Evolutionary conservation across 371 early-diverging fungal species (phyloP).

Genomic region (Mortierella sp.): DNA sequence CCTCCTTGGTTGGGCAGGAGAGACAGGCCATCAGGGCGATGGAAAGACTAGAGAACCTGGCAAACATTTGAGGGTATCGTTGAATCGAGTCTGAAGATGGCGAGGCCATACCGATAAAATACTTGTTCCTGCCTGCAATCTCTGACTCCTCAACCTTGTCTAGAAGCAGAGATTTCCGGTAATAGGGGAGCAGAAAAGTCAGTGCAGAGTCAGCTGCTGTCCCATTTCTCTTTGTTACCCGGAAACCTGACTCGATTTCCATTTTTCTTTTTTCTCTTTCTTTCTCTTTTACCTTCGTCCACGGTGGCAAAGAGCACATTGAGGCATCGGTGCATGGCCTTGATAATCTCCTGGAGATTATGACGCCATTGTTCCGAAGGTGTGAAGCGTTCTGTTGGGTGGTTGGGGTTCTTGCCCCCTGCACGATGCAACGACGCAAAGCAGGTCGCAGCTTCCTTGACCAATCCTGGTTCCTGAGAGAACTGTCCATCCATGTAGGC

Average conservation of each 20-base stretch:
- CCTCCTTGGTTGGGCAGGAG: slow-evolving; percentile 45
- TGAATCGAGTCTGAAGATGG: slow-evolving; percentile 28
- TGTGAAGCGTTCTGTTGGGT: slow-evolving; percentile 45
- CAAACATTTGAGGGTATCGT: slow-evolving; percentile 45
- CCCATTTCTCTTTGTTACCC: no score
- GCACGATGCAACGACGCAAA: slow-evolving; percentile 57
- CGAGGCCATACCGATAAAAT: slow-evolving; percentile 24
- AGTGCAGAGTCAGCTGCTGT: no score
- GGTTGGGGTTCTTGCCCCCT: slow-evolving; percentile 56
- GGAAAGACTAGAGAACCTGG: slow-evolving; percentile 33
- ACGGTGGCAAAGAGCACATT: slow-evolving; percentile 64
- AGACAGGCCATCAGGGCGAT: slow-evolving; percentile 38
- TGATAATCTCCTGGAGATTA: slow-evolving; percentile 57
- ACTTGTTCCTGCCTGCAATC: slow-evolving; percentile 38
- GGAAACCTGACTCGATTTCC: no score
- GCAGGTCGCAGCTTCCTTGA: slow-evolving; percentile 57
- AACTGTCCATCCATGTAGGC: slow-evolving; percentile 60
- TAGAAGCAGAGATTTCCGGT: no score
- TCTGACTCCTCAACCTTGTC: slow-evolving; percentile 39
- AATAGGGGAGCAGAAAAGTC: neutral
- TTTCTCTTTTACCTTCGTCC: slow-evolving; percentile 62
- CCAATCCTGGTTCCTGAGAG: slow-evolving; percentile 47
- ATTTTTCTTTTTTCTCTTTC: no score
- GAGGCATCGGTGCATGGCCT: slow-evolving; percentile 61
- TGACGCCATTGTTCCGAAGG: slow-evolving; percentile 62